Conservation (phyloP, 2,329 filamentous ascomycete species). For the Sodiomyces alkalinus region DNA sequence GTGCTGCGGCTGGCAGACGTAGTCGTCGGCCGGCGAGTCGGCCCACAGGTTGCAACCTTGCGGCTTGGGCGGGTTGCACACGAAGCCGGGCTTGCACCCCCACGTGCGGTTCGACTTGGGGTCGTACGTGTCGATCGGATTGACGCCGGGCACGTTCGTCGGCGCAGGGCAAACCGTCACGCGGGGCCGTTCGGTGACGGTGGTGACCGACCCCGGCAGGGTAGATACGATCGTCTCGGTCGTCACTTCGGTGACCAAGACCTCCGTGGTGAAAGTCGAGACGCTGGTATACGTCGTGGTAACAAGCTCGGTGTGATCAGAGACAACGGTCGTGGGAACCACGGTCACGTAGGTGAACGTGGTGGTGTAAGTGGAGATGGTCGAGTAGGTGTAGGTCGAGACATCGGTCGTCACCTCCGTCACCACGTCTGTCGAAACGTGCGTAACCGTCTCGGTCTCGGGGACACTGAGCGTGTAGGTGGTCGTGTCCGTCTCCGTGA, state of each 20-base stretch:
- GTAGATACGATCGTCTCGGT: constrained; percentile 3
- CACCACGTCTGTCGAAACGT: constrained; percentile 3
- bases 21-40: constrained; percentile 27
- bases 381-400: background rate
- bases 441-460: constrained; percentile 2
- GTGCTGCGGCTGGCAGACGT: constrained; percentile 26
- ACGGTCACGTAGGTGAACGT: constrained; percentile 3
- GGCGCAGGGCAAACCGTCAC: constrained; percentile 29
- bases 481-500: constrained; percentile 6
- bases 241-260: constrained; percentile 5
- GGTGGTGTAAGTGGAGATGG: constrained; percentile 5
- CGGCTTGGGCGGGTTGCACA: constrained; percentile 37
- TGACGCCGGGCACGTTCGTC: constrained; percentile 16
- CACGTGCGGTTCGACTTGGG: constrained; percentile 28
- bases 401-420: constrained; percentile 2
- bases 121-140: constrained; percentile 12
- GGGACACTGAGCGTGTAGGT: constrained; percentile 6
- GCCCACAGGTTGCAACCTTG: constrained; percentile 35
- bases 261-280: constrained; percentile 3
- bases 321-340: constrained; percentile 6
- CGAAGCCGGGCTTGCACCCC: constrained; percentile 35
- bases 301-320: constrained; percentile 4
- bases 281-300: constrained; percentile 5
- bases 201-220: constrained; percentile 9
- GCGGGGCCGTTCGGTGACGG: constrained; percentile 13